phyloP scores from a whole-genome alignment of 306 rosid genomes.

The Aeschynomene evenia region DNA sequence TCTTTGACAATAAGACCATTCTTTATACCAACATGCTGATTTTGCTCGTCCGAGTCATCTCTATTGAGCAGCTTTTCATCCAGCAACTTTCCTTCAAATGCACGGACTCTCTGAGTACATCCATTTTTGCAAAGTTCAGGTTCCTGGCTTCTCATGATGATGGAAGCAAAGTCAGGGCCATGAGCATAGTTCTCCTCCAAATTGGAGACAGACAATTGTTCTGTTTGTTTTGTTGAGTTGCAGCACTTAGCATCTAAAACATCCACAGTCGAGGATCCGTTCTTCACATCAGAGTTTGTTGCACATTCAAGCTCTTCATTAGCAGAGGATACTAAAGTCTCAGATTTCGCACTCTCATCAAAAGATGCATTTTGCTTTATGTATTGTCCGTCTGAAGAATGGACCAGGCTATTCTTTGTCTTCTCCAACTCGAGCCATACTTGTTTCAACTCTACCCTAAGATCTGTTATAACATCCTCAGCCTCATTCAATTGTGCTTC shows the following conservation, averaged over 20 bases:
- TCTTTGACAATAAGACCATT: constrained; percentile 36
- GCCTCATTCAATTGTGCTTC: constrained; percentile 75
- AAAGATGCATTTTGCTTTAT: constrained; percentile 32
- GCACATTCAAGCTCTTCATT: constrained; percentile 32
- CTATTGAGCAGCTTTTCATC: constrained; percentile 39
- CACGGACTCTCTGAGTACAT: constrained; percentile 62
- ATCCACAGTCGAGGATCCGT: constrained; percentile 16
- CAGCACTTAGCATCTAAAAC: constrained; percentile 30
- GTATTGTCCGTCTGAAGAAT: constrained; percentile 29
- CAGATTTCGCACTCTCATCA: constrained; percentile 20
- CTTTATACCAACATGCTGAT: constrained; percentile 25
- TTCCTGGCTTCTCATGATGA: constrained; percentile 50
- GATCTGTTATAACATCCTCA: constrained; percentile 69
- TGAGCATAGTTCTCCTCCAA: constrained; percentile 36
- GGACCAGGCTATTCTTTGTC: constrained; percentile 40
- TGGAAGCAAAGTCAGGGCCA: constrained; percentile 51
- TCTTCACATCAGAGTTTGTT: constrained; percentile 35
- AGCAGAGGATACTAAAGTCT: constrained; percentile 22
- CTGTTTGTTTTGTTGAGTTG: constrained; percentile 28
- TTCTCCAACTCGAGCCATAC: constrained; percentile 45
- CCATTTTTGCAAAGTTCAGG: constrained; percentile 59
- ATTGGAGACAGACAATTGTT: constrained; percentile 35
- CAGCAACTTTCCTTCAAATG: constrained; percentile 56
- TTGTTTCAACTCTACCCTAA: constrained; percentile 60
- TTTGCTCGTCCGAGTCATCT: constrained; percentile 35